A percentile compares a stretch with the other conserved stretches of the same genome.
phyloP scores from a whole-genome alignment of 192 early-diverging fungal genomes.

The Coemansia sp. region DNA sequence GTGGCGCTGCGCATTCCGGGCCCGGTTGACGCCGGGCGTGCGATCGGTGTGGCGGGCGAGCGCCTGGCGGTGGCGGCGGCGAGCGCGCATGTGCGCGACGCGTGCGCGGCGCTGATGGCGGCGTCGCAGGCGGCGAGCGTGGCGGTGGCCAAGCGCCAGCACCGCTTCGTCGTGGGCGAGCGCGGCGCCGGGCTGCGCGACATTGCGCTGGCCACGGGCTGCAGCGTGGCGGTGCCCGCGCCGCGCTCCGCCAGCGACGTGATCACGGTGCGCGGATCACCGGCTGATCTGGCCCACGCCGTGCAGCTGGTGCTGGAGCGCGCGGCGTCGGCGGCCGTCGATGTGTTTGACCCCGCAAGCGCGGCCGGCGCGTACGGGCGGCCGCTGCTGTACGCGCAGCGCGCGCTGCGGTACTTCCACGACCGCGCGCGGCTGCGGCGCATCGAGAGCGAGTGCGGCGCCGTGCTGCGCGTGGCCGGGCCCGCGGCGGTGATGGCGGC shows the following conservation, averaged over 20 bases:
- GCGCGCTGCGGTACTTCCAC: constrained; percentile 77
- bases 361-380: constrained; percentile 56
- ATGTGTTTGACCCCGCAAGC: constrained; percentile 67
- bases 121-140: constrained; percentile 68
- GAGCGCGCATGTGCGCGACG: constrained; percentile 61
- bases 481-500: constrained; percentile 33
- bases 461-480: constrained; percentile 63
- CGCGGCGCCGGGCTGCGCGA: constrained; percentile 80
- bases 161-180: constrained; percentile 87
- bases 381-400: constrained; percentile 61
- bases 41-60: constrained; percentile 81
- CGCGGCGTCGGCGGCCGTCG: constrained; percentile 75
- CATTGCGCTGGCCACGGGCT: constrained; percentile 85
- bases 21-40: constrained; percentile 30
- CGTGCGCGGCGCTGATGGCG: constrained; percentile 66
- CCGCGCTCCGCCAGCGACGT: constrained; percentile 69
- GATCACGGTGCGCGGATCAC: constrained; percentile 82
- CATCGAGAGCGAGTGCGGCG: constrained; percentile 75
- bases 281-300: constrained; percentile 69
- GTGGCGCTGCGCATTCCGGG: constrained; percentile 84
- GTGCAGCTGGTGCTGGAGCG: constrained; percentile 81
- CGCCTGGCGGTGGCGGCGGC: constrained; percentile 70
- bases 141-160: constrained; percentile 88
- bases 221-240: constrained; percentile 82
- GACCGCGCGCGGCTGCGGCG: constrained; percentile 71